Conservation (phyloP, 1,284 basidiomycete species). For the Tylopilus sp. region DNA sequence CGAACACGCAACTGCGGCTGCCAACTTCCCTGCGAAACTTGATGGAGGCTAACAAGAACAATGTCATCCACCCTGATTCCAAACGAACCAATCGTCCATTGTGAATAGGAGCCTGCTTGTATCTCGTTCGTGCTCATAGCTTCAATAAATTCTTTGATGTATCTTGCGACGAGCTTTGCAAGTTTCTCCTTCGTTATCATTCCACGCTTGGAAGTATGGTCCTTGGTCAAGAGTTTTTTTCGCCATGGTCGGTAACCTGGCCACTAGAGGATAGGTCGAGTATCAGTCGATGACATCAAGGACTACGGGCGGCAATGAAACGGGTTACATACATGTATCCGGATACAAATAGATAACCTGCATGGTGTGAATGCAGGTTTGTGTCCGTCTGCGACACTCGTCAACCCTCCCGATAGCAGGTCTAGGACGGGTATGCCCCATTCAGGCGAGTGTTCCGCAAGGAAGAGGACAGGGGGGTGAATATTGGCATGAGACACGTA, state of each 20-base stretch:
- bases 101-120: constrained; percentile 12
- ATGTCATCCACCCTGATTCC: constrained; percentile 70
- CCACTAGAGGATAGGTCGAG: constrained; percentile 57
- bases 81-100: constrained; percentile 64
- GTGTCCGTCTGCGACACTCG: constrained; percentile 58
- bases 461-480: constrained; percentile 69
- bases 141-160: constrained; percentile 43
- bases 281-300: neutral
- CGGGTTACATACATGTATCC: constrained; percentile 48
- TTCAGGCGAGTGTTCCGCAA: constrained; percentile 57
- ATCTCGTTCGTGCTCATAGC: constrained; percentile 7
- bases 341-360: constrained; percentile 76
- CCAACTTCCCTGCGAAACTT: constrained; percentile 81
- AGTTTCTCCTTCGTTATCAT: constrained; percentile 71
- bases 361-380: constrained; percentile 69
- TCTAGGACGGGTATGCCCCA: constrained; percentile 67
- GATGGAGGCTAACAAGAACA: constrained; percentile 75
- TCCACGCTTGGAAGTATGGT: constrained; percentile 72
- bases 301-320: constrained; percentile 6
- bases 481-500: constrained; percentile 77
- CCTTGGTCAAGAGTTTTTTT: constrained; percentile 75
- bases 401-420: constrained; percentile 53
- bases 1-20: constrained; percentile 72
- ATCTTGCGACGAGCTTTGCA: constrained; percentile 70
- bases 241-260: constrained; percentile 76